Conservation (phyloP, 2,329 filamentous ascomycete species). For the Arthroderma uncinatum region DNA sequence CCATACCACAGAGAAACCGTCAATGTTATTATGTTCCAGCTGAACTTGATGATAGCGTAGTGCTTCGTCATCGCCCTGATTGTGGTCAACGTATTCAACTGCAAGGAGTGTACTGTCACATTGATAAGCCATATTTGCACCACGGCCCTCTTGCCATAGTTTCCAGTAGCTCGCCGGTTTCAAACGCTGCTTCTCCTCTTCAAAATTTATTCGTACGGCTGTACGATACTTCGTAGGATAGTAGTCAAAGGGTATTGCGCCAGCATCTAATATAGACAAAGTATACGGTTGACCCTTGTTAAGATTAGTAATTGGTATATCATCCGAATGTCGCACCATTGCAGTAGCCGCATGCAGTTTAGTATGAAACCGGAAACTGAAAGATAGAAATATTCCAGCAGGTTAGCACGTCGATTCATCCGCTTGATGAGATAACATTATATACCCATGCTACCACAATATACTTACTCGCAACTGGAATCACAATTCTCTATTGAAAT, state of each 20-base stretch:
- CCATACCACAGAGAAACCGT: constrained; percentile 89
- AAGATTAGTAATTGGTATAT: constrained; percentile 93
- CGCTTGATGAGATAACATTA: neutral
- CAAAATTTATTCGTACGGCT: constrained; percentile 89
- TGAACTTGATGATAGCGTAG: constrained; percentile 58
- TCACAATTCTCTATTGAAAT: neutral
- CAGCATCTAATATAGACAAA: constrained; percentile 69
- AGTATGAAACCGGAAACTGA: constrained; percentile 58
- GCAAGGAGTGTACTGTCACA: constrained; percentile 80
- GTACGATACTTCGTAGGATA: constrained; percentile 69
- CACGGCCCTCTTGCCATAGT: constrained; percentile 90
- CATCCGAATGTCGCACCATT: constrained; percentile 67
- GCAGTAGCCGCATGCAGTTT: constrained; percentile 89
- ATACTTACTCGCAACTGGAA: neutral
- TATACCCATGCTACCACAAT: neutral
- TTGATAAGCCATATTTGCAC: constrained; percentile 90
- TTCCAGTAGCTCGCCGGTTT: constrained; percentile 82
- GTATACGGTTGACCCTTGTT: constrained; percentile 97
- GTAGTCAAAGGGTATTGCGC: constrained; percentile 44
- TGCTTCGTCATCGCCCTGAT: constrained; percentile 43
- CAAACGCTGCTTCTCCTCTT: constrained; percentile 84
- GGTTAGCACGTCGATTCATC: constrained; percentile 15
- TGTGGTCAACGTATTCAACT: constrained; percentile 76
- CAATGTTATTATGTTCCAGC: constrained; percentile 69
- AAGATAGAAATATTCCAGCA: neutral